Evolutionary conservation across 169 alveolate genomes (phyloP).

Genomic region (Theileria parva): DNA sequence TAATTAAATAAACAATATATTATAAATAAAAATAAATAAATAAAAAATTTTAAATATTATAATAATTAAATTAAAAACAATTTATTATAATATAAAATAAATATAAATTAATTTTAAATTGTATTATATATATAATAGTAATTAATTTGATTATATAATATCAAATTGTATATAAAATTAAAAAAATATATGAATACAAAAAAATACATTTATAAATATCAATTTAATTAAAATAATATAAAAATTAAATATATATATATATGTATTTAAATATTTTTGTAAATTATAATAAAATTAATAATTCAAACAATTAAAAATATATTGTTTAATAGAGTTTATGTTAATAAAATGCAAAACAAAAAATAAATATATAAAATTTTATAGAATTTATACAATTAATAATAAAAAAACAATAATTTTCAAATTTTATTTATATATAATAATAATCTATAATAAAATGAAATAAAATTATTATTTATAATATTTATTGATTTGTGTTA

Average conservation of each 20-base stretch:
- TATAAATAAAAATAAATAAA: no score
- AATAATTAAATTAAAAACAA: background rate
- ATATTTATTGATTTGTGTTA: no score
- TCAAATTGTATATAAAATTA: no score
- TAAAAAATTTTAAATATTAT: background rate
- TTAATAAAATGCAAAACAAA: no score
- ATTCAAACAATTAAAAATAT: no score
- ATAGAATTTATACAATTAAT: no score
- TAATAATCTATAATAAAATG: no score
- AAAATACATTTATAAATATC: background rate
- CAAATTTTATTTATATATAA: no score
- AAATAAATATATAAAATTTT: no score
- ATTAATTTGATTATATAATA: background rate
- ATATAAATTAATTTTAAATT: background rate
- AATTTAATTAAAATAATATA: background rate
- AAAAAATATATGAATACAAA: background rate
- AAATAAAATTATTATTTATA: no score
- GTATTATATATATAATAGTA: background rate
- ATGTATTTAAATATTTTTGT: background rate
- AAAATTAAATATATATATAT: background rate
- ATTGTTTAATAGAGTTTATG: no score
- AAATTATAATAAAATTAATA: background rate
- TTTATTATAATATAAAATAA: background rate
- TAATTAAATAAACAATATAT: background rate
- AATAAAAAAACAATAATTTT: no score